Evolutionary conservation across 441 rosid species (phyloP).

Genomic region (Manihot esculenta): DNA sequence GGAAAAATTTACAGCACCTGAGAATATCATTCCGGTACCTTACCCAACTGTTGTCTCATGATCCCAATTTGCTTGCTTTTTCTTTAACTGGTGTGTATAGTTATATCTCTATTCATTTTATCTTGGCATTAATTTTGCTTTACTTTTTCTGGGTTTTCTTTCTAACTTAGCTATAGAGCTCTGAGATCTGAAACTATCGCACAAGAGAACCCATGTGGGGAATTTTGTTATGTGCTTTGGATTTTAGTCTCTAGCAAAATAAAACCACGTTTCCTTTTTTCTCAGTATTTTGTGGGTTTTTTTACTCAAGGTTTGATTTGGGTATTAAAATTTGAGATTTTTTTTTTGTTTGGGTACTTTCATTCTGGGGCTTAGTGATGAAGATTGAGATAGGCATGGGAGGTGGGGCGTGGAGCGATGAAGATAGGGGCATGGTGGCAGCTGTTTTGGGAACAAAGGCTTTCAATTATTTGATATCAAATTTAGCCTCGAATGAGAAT

Average conservation of each 20-base stretch:
- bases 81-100: slow-evolving; percentile 40
- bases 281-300: slow-evolving; percentile 4
- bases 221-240: slow-evolving; percentile 19
- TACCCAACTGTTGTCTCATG: slow-evolving; percentile 24
- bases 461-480: slow-evolving; percentile 65
- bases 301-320: slow-evolving; percentile 36
- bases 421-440: slow-evolving; percentile 57
- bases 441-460: slow-evolving; percentile 81
- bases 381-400: slow-evolving; percentile 52
- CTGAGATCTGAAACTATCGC: slow-evolving; percentile 51
- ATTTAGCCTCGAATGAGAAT: slow-evolving; percentile 63
- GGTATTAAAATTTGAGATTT: slow-evolving; percentile 17
- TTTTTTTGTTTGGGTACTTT: slow-evolving; percentile 16
- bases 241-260: slow-evolving; percentile 15
- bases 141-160: slow-evolving; percentile 22
- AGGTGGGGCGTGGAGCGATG: slow-evolving; percentile 67
- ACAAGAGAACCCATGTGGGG: slow-evolving; percentile 16
- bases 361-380: slow-evolving; percentile 34
- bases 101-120: slow-evolving; percentile 19
- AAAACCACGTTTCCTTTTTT: slow-evolving; percentile 15
- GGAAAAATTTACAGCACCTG: slow-evolving; percentile 16
- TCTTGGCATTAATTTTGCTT: slow-evolving; percentile 23
- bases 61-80: slow-evolving; percentile 33
- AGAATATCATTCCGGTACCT: slow-evolving; percentile 22
- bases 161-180: slow-evolving; percentile 16